Percentiles rank a stretch among this genome's conserved stretches.
Evolutionary conservation across 106 monocot genomes (phyloP).

Genomic region (Gastrodia elata): DNA sequence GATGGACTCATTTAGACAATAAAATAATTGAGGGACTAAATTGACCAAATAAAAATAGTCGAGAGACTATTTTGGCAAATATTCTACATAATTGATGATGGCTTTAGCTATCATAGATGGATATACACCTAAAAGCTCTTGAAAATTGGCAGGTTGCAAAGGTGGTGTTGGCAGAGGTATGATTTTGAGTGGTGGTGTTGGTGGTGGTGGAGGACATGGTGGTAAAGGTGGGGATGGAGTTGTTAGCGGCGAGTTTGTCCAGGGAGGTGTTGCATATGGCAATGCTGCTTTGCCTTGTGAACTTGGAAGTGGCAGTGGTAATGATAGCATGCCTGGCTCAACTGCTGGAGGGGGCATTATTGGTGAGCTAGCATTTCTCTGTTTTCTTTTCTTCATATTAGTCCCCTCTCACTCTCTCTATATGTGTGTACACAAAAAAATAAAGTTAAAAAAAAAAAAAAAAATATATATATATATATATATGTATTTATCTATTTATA

Average conservation of each 20-base stretch:
- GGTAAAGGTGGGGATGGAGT: slow-evolving; percentile 90
- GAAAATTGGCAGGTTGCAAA: slow-evolving; percentile 58
- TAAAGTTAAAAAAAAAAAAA: no score
- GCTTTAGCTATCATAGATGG: not conserved
- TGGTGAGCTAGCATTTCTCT: slow-evolving; percentile 32
- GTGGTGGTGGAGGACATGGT: slow-evolving; percentile 94
- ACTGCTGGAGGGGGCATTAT: slow-evolving; percentile 96
- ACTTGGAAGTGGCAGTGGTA: slow-evolving; percentile 96
- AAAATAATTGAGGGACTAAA: no score
- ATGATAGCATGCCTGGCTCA: slow-evolving; percentile 54
- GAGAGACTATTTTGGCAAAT: no score
- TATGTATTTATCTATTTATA: not conserved
- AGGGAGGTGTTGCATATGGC: slow-evolving; percentile 80
- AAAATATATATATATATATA: no score
- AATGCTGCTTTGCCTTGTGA: slow-evolving; percentile 79
- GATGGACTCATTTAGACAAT: no score
- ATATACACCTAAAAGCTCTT: not conserved
- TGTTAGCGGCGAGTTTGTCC: slow-evolving; percentile 33
- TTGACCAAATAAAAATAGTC: no score
- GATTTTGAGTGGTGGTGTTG: slow-evolving; percentile 50
- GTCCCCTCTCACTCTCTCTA: not conserved
- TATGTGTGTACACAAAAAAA: not conserved
- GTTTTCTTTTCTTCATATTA: no score
- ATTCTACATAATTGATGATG: not conserved
- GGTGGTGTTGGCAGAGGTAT: slow-evolving; percentile 77